A percentile compares a stretch with the other conserved stretches of the same genome.
phyloP scores from a whole-genome alignment of 2,329 filamentous ascomycete genomes.

The Hypoxylon rubiginosum region DNA sequence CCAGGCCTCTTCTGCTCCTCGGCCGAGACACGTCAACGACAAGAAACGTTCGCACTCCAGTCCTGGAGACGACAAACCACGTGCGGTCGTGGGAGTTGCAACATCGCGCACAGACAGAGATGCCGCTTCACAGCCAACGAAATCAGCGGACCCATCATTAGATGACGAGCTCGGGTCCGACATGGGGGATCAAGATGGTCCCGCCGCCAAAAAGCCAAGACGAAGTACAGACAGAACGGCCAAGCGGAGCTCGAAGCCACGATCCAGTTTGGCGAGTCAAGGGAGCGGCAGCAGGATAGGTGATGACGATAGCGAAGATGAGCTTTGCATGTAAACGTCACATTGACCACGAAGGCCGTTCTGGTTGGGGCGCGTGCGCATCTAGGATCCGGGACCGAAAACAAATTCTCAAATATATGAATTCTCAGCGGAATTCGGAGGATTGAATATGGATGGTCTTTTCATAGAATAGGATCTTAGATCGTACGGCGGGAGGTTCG shows the following conservation, averaged over 20 bases:
- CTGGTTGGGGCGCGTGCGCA: conserved; percentile 1
- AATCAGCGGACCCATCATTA: conserved; percentile 6
- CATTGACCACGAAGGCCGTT: background rate
- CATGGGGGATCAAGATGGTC: conserved; percentile 37
- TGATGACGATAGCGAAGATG: conserved; percentile 44
- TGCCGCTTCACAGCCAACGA: background rate
- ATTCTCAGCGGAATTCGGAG: conserved; percentile 14
- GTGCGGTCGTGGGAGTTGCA: conserved; percentile 11
- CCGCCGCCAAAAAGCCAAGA: conserved; percentile 25
- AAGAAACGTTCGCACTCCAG: conserved; percentile 41
- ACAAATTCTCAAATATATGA: conserved; percentile 20
- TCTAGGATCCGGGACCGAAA: conserved; percentile 15
- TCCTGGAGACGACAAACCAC: conserved; percentile 29
- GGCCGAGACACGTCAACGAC: conserved; percentile 23
- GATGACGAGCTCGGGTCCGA: conserved; percentile 41
- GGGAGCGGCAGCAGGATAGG: conserved; percentile 20
- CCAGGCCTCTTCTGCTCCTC: conserved; percentile 6
- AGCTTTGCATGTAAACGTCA: conserved; percentile 44
- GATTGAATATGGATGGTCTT: conserved; percentile 9
- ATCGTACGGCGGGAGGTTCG: conserved; percentile 15
- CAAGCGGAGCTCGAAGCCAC: conserved; percentile 22
- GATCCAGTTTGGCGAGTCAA: conserved; percentile 31
- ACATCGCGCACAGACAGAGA: conserved; percentile 6
- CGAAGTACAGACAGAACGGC: conserved; percentile 29
- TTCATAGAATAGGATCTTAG: conserved; percentile 18